These are phyloP conservation scores for Albizia julibrissin DNA, from an alignment of 306 rosid genomes.

Conservation along the genomic window DNA sequence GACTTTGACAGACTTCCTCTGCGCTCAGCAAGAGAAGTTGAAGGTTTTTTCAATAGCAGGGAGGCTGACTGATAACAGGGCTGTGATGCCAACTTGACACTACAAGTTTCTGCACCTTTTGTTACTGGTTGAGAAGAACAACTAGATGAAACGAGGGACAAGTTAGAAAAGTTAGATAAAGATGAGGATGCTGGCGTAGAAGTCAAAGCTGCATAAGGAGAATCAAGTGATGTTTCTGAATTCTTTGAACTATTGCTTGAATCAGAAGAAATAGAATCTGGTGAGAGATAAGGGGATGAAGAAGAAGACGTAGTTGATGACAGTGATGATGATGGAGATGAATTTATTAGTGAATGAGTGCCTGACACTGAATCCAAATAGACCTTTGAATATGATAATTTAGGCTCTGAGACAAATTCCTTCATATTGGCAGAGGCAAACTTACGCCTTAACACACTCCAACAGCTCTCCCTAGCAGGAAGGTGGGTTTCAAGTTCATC, in stretches of 20 bases:
- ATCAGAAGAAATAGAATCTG: slow-evolving; percentile 85
- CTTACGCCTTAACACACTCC: slow-evolving; percentile 89
- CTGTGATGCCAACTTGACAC: slow-evolving; percentile 42
- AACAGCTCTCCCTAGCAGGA: slow-evolving; percentile 91
- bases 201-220: slow-evolving; percentile 57
- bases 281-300: slow-evolving; percentile 73
- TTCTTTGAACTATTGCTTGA: slow-evolving; percentile 64
- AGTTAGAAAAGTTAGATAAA: slow-evolving; percentile 56
- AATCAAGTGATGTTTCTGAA: slow-evolving; percentile 72
- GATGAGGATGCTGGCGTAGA: slow-evolving; percentile 51
- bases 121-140: slow-evolving; percentile 46
- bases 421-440: slow-evolving; percentile 64
- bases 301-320: slow-evolving; percentile 47
- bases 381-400: slow-evolving; percentile 67
- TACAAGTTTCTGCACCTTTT: slow-evolving; percentile 46
- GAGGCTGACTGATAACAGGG: slow-evolving; percentile 50
- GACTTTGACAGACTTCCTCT: slow-evolving; percentile 80
- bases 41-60: slow-evolving; percentile 55
- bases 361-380: slow-evolving; percentile 67
- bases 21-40: slow-evolving; percentile 87
- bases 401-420: slow-evolving; percentile 80
- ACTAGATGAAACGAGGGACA: slow-evolving; percentile 53
- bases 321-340: slow-evolving; percentile 55
- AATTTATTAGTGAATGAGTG: slow-evolving; percentile 54
- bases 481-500: slow-evolving; percentile 88